Conservation (phyloP, 2,329 filamentous ascomycete genomes). For the Ophiosphaerella korrae region DNA sequence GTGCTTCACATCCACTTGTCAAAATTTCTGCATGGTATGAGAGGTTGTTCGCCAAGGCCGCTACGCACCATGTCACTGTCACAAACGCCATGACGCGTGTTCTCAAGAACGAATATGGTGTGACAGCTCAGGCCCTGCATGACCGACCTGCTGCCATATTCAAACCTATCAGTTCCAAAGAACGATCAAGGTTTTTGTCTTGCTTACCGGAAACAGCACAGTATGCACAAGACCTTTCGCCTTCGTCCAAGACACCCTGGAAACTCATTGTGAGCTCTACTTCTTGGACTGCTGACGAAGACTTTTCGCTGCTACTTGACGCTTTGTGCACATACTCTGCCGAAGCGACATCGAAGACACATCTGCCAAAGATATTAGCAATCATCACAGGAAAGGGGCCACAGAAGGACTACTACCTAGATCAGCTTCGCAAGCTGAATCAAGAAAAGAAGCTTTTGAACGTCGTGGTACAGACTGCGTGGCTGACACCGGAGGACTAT, state of each 20-base stretch:
- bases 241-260: constrained; percentile 56
- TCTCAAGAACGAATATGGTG: constrained; percentile 68
- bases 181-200: constrained; percentile 62
- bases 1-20: constrained; percentile 73
- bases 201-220: constrained; percentile 68
- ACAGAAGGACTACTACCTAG: constrained; percentile 75
- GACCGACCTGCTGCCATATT: constrained; percentile 87
- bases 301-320: constrained; percentile 85
- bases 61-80: constrained; percentile 81
- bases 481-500: constrained; percentile 84
- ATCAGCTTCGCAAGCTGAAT: constrained; percentile 66
- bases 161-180: constrained; percentile 64
- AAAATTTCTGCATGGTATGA: constrained; percentile 79
- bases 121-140: constrained; percentile 63
- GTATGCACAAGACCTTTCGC: constrained; percentile 61
- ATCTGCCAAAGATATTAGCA: constrained; percentile 72
- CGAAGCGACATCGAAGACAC: constrained; percentile 50
- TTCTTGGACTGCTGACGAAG: constrained; percentile 96
- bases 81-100: constrained; percentile 85
- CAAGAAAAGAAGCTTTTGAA: constrained; percentile 67
- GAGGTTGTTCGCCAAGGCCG: constrained; percentile 68
- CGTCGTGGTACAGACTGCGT: constrained; percentile 78
- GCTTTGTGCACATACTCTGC: constrained; percentile 77
- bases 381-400: constrained; percentile 96
- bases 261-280: constrained; percentile 88